Conservation (phyloP, 2,329 filamentous ascomycete species). For the Talaromyces sp. region DNA sequence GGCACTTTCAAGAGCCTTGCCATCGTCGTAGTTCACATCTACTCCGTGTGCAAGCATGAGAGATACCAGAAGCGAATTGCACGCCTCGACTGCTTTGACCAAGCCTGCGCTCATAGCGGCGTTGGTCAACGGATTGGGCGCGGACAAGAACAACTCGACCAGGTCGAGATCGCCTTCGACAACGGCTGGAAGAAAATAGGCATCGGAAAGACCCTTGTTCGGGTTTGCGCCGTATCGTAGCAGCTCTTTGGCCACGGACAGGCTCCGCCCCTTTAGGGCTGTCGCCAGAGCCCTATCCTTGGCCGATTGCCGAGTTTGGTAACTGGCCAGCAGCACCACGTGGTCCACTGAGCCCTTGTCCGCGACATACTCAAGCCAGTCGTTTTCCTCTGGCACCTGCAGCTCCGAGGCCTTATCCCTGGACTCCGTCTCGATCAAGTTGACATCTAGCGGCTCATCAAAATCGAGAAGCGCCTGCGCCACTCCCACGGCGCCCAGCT, state of each 20-base stretch:
- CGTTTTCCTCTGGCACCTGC: neutral
- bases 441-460: neutral
- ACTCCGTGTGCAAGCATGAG: neutral
- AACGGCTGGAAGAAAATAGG: neutral
- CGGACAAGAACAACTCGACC: neutral
- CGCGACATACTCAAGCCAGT: neutral
- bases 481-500: neutral
- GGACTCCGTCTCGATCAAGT: neutral
- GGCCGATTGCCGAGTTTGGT: conserved; percentile 1
- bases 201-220: neutral
- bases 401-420: neutral
- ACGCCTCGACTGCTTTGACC: neutral
- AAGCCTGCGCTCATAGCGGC: neutral
- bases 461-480: neutral
- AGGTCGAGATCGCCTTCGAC: neutral
- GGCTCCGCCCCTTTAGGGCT: neutral
- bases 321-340: neutral
- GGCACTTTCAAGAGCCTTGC: neutral
- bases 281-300: neutral
- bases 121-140: neutral
- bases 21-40: neutral
- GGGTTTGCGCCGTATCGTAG: neutral
- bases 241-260: neutral
- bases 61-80: neutral
- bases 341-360: neutral